Evolutionary conservation across 2,329 filamentous ascomycete species (phyloP).

Genomic region (Clarireedia sp.): DNA sequence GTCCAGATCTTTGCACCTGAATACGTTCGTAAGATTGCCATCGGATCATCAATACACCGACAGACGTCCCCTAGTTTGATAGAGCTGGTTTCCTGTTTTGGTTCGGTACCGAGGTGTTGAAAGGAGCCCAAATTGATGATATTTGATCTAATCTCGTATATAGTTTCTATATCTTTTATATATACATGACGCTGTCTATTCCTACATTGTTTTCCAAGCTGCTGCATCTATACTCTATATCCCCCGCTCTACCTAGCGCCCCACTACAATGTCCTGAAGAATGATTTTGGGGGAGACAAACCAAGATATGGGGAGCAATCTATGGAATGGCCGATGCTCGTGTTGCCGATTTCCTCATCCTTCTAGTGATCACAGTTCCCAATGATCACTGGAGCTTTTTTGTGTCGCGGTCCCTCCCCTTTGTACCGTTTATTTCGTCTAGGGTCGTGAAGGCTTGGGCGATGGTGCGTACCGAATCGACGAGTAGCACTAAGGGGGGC

Average conservation of each 20-base stretch:
- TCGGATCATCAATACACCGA: not conserved
- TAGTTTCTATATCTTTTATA: not conserved
- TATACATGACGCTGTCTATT: not conserved
- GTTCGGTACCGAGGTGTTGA: too few relatives aligned
- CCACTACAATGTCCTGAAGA: too few relatives aligned
- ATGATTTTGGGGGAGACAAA: too few relatives aligned
- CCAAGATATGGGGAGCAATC: too few relatives aligned
- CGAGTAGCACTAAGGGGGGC: slow-evolving; percentile 26
- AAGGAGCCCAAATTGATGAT: too few relatives aligned
- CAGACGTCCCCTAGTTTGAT: too few relatives aligned
- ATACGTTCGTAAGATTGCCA: not conserved
- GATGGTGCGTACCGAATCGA: slow-evolving; percentile 31
- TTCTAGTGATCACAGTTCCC: not conserved
- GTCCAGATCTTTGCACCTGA: not conserved
- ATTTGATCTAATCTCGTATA: not conserved
- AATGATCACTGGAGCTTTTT: slow-evolving; percentile 3
- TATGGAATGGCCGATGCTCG: too few relatives aligned
- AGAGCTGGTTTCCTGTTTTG: too few relatives aligned
- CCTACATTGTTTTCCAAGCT: not conserved
- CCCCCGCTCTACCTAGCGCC: too few relatives aligned
- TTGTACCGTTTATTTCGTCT: slow-evolving; percentile 19
- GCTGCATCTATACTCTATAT: too few relatives aligned
- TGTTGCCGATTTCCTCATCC: too few relatives aligned
- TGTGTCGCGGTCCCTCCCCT: not conserved
- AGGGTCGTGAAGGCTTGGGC: slow-evolving; percentile 32